A percentile compares a stretch with the other conserved stretches of the same genome.
phyloP scores from a whole-genome alignment of 805 yeast species.

The Metschnikowia gelsemii region DNA sequence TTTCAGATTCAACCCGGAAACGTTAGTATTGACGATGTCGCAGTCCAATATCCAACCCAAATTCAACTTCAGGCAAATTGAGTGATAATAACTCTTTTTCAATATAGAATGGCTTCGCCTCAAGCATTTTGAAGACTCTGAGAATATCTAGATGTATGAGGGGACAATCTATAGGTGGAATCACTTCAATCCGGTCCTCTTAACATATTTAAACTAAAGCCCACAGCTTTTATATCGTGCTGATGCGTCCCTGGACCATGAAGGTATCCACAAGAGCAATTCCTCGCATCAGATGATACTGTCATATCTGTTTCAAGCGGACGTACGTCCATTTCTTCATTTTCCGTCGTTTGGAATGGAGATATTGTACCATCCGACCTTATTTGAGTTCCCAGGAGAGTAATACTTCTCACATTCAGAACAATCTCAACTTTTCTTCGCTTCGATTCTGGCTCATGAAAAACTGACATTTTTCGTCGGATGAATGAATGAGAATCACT shows the following conservation, averaged over 20 bases:
- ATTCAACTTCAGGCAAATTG: too few relatives aligned
- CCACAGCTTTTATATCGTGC: conserved; percentile 20
- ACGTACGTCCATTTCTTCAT: conserved; percentile 4
- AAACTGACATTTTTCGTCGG: too few relatives aligned
- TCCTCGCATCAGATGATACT: not conserved
- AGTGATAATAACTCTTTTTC: too few relatives aligned
- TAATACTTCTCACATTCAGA: not conserved
- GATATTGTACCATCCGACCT: conserved; percentile 16
- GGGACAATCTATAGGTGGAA: too few relatives aligned
- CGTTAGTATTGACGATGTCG: too few relatives aligned
- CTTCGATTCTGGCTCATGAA: conserved; percentile 12
- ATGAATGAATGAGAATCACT: too few relatives aligned
- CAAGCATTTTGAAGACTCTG: too few relatives aligned
- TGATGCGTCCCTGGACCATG: conserved; percentile 17
- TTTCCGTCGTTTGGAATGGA: conserved; percentile 5
- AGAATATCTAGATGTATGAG: too few relatives aligned
- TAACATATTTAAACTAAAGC: conserved; percentile 17
- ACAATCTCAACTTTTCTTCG: conserved; percentile 9
- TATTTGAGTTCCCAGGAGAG: conserved; percentile 11
- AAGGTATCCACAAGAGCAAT: conserved; percentile 17
- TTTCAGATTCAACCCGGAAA: too few relatives aligned
- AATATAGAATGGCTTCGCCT: too few relatives aligned
- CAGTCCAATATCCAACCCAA: too few relatives aligned
- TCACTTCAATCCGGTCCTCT: conserved; percentile 18
- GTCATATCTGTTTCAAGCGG: not conserved